Evolutionary conservation across 176 grass and related monocot species (phyloP), one percentile per base, ranked within the genome.

Genomic region (Rhynchospora breviuscula): DNA sequence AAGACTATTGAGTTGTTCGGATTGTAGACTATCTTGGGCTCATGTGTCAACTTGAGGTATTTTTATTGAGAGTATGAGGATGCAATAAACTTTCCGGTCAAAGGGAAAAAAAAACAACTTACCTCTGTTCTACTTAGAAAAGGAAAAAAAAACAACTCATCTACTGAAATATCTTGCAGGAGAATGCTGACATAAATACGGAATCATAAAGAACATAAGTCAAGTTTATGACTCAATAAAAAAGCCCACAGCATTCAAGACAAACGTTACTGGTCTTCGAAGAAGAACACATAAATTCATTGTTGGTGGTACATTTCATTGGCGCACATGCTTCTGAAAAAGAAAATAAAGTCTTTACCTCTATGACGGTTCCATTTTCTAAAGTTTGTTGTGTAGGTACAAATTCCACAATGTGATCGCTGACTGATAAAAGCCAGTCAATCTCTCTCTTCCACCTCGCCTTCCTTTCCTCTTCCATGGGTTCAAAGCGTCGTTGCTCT

Each of bases 331-430:
- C 14, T 12, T n/a, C 6, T 11, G 48, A 69, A 12, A 26, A 5
- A 72, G 63, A 22, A 67, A 14, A 67, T 7, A 12, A 2, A 1
- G 72, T 31, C 33, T 53, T 88, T 63, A 94, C 95, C 81, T 98
- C 95, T 90, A 94, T 93, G 78, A 9, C 78, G n/a, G 64, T 91
- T 78, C 95, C 92, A 76, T 93, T 86, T 13, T 81, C 79, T 15
- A 84, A 88, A 44, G 89, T 81, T 70, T 93, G 95, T 47, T 76
- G 78, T 9, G 92, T 93, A 43, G 95, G 87, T 73, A 94, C 87
- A 79, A 98, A 91, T 81, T 94, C 95, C 63, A 98, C 95, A 79
- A 98, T 93, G 78, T 93, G 79, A 15, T 98, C 92, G 9, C 84
- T 60, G 57, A 98, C 95, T 0, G 87, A 94, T 80, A 98, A 88